Base-by-base conservation (phyloP, 2,329 filamentous ascomycete species). In the Dothiorella sarmentorum region DNA sequence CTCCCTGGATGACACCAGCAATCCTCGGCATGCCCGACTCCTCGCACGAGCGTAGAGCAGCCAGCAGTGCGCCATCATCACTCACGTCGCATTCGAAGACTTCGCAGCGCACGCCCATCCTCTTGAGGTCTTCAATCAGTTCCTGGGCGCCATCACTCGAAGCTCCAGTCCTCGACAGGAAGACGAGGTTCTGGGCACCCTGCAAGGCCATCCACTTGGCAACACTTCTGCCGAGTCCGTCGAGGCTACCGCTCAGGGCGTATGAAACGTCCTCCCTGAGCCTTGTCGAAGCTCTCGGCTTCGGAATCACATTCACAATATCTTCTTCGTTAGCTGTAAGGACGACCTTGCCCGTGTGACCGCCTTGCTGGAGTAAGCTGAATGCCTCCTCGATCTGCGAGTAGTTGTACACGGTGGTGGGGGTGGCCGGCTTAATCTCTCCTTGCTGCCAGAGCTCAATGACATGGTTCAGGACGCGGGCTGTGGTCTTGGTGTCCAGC, bases 351-450 rank as follows among this genome's bases (percentile, higher is more conserved):
- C 67, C 73, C 1, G 38, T 49, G 4, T 64, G 47, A 9, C 74
- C 65, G 3, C 77, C 60, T 3, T 70, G 64, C 2, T 75, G 73
- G 10, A 68, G 69, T 1, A 78, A 72, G 42, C 74, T 78, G 0
- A 68, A 60, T 3, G 67, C 67, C 18, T 51, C 58, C 11, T 56
- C 47, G 2, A 56, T 45, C 2, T 66, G 61, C 1, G 62, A 59
- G 26, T 66, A 62, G 15, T 52, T 51, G 40, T 63, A 66, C 2
- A 61, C 53, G 7, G 44, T 51, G 33, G 63, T 56, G 0, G 55
- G 58, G 1, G 64, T 58, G 18, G 73, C 68, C 0, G 71, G 68
- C 10, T 61, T 58, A 31, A 75, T 60, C 22, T 67, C 63, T 3
- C 69, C 2, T 66, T 49, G 51, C 35, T 52, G 13, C 37, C 61